Base-by-base conservation (phyloP, 495 filamentous ascomycete species). In the Penicilliopsis zonata region DNA sequence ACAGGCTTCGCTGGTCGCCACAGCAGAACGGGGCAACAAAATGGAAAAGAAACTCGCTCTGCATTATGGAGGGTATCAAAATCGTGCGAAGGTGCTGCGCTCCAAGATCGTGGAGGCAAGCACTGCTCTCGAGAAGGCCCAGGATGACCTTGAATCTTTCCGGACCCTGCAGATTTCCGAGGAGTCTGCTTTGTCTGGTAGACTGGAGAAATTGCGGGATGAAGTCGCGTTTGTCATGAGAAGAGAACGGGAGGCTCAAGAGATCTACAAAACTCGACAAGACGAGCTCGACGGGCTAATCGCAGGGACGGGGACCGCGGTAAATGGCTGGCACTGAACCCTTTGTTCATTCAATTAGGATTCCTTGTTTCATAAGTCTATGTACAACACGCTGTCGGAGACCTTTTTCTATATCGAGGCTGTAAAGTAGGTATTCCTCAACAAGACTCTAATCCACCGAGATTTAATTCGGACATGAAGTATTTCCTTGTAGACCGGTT, bases 11-110 rank as follows among this genome's bases (percentile, higher is more conserved):
- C 72, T 93, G 29, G 65, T 77, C 34, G 67, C 65, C 3, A 76
- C 75, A 0, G 88, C 88, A 4, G 76, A 85, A 37, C 70, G 74
- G 31, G 82, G 78, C 29, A 85, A 83, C 44, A 90, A 86, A 51
- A 60, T 86, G 8, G 87, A 98, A 53, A 94, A 94, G 65, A 95
- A 94, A 60, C 72, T 98, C n/a, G 69, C 70, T 5, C 57, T 92
- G 28, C 76, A 88, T 41, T 74, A 87, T 1, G 87, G 88, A 17
- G 90, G 90, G 31, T 98, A 98, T 55, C 79, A 86, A 51, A 75
- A 83, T 40, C 83, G 90, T 18, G 76, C 83, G 13, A 86, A 85
- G 47, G 76, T 68, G 36, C 68, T 98, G 8, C 77, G 79, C 17
- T 64, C 71, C 37, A 95, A 95, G 59, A 82, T 86, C 34, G 47